Conservation (phyloP, 495 filamentous ascomycete genomes). For the Bacidia rubella region DNA sequence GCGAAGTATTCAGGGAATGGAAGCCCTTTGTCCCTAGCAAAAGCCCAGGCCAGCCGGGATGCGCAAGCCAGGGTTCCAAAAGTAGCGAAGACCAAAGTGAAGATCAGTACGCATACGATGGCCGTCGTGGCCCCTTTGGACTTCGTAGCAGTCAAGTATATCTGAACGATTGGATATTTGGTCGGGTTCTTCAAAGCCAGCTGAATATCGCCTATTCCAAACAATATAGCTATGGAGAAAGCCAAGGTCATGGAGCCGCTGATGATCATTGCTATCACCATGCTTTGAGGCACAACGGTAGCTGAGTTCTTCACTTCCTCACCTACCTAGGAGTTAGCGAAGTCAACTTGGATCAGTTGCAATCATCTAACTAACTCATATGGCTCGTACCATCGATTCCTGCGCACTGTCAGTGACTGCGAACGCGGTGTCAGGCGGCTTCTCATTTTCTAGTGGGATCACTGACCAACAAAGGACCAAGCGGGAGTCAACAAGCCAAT, state of each 20-base stretch:
- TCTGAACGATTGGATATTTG: constrained; percentile 24
- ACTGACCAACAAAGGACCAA: constrained; percentile 18
- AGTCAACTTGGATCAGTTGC: background rate
- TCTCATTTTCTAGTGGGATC: too few relatives aligned
- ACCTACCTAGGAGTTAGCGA: constrained; percentile 9
- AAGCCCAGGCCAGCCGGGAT: constrained; percentile 42
- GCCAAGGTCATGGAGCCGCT: constrained; percentile 27
- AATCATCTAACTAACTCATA: constrained; percentile 8
- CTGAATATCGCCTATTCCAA: constrained; percentile 27
- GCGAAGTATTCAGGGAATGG: constrained; percentile 40
- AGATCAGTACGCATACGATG: background rate
- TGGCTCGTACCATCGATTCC: constrained; percentile 21
- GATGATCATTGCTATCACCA: constrained; percentile 25
- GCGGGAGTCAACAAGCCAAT: constrained; percentile 26
- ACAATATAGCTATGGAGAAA: constrained; percentile 26
- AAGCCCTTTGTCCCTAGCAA: constrained; percentile 46
- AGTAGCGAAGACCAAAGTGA: constrained; percentile 21
- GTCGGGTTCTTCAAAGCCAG: constrained; percentile 22
- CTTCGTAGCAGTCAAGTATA: constrained; percentile 21
- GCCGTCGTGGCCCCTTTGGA: constrained; percentile 19
- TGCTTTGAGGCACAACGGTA: constrained; percentile 21
- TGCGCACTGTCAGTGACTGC: too few relatives aligned
- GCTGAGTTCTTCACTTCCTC: constrained; percentile 30
- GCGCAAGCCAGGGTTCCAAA: constrained; percentile 34
- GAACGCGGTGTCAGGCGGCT: too few relatives aligned